Percentiles rank a stretch among this genome's conserved stretches.
These are phyloP conservation scores for Blastocystis sp. DNA, from an alignment of 352 stramenopile genomes.

Conservation along the genomic window DNA sequence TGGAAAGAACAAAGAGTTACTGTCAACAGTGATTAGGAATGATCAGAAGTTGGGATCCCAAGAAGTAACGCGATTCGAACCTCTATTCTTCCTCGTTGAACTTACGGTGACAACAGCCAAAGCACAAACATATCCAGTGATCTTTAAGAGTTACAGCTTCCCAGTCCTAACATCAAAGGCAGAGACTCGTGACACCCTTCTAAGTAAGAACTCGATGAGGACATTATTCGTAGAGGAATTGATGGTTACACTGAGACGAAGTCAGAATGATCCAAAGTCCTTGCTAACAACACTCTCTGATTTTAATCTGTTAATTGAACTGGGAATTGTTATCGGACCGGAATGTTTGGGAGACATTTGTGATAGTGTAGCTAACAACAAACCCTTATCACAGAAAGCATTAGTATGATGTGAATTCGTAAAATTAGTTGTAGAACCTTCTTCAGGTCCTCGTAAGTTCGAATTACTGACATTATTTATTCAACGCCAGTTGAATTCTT, in stretches of 20 bases:
- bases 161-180: not conserved
- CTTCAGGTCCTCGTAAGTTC: constrained; percentile 3
- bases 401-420: not conserved
- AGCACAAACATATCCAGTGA: not conserved
- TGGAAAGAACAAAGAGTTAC: not conserved
- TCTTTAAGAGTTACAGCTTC: not conserved
- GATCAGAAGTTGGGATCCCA: constrained; percentile 56
- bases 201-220: not conserved
- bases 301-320: constrained; percentile 46
- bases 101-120: constrained; percentile 23
- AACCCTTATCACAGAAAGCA: constrained; percentile 1
- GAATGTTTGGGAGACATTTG: constrained; percentile 37
- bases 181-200: constrained; percentile 24
- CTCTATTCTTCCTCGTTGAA: constrained; percentile 63
- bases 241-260: not conserved
- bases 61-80: constrained; percentile 54
- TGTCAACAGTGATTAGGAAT: constrained; percentile 56
- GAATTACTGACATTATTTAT: not conserved
- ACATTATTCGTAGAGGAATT: constrained; percentile 13
- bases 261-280: not conserved
- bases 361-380: not conserved
- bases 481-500: not conserved
- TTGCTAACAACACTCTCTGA: constrained; percentile 9
- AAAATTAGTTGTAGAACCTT: not conserved
- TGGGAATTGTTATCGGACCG: constrained; percentile 7